Base-by-base conservation (phyloP, 2,329 filamentous ascomycete species). In the Zymoseptoria pseudotritici region DNA sequence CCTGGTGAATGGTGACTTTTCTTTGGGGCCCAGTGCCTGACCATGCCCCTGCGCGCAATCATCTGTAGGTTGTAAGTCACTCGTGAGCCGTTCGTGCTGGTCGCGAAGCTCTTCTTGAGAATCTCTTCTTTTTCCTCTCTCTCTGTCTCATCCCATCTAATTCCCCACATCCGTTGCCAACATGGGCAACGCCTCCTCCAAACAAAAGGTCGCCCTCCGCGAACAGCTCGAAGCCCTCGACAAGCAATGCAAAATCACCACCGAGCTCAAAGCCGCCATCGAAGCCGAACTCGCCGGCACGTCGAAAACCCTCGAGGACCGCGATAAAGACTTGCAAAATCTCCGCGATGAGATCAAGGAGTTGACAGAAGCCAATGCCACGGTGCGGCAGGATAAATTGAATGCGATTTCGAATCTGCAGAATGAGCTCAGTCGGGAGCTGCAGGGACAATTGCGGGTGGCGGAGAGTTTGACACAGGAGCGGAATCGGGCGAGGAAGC, bases 381-480 rank as follows among this genome's bases (percentile, higher is more conserved):
- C 50, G 42, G 13, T 61, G 51, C 55, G 58, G 52, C 51, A 22
- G 29, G 52, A 58, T 13, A 20, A 55, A 20, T 24, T 55, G 10
- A 26, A 55, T 20, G 46, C 53, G 22, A 46, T 49, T 3, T 31
- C 21, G 22, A 55, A 42, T 36, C 31, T 61, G 51, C 29, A 54
- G 24, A 50, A n/a, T 17, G 59, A 61, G 19, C 42, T 55, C 9
- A 53, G 24, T n/a, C 59, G 53, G 22, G 56, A 55, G 24, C 17
- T 58, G 24, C 36, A 61, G 55, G 56, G 59, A 53, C 57, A 58
- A 46, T 31, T 58, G 20, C 52, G 57, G 4, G 52, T 58, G 11
- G 57, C 53, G 11, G 57, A 58, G 57, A 55, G 52, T 21, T 55
- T 58, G 52, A 58, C 57, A n/a, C 51, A 58, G 31, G 59, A 61